Percentiles rank a stretch among this genome's conserved stretches.
These are phyloP conservation scores for Trichoderma sp. DNA, from an alignment of 2,329 filamentous ascomycete genomes.

Conservation along the genomic window DNA sequence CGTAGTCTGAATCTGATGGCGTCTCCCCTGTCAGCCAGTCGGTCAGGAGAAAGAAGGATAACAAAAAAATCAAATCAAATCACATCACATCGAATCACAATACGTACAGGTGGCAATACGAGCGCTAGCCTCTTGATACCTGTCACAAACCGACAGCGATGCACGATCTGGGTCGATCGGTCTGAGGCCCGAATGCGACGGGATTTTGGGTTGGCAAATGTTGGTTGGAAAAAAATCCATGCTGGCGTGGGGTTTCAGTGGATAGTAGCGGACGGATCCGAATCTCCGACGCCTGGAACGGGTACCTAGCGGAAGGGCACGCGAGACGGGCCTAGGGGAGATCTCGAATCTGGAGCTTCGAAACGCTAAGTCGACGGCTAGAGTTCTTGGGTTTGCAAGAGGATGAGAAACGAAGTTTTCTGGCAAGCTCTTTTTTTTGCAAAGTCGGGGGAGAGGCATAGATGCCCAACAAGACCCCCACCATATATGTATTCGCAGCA, in stretches of 20 bases:
- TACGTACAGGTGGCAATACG: neutral
- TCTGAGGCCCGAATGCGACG: conserved; percentile 13
- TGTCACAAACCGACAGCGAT: conserved; percentile 7
- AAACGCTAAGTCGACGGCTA: conserved; percentile 1
- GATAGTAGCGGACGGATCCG: conserved; percentile 16
- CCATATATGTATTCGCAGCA: conserved; percentile 11
- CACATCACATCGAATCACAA: neutral
- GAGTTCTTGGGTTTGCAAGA: neutral
- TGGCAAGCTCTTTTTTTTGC: neutral
- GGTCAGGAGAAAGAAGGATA: neutral
- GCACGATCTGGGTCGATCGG: conserved; percentile 14
- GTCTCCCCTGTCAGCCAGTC: neutral
- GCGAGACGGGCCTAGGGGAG: neutral
- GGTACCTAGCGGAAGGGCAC: conserved; percentile 2
- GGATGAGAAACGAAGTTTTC: neutral
- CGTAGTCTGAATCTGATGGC: neutral
- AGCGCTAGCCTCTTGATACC: neutral
- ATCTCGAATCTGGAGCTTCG: neutral
- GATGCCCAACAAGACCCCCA: conserved; percentile 19
- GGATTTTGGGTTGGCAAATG: neutral
- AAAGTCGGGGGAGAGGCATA: conserved; percentile 16
- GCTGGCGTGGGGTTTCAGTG: conserved; percentile 16
- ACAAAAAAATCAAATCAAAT: neutral
- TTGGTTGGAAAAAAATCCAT: conserved; percentile 11
- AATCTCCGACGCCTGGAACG: conserved; percentile 14